These are phyloP conservation scores for Knufia petricola DNA, from an alignment of 2,329 filamentous ascomycete species.

Conservation along the genomic window DNA sequence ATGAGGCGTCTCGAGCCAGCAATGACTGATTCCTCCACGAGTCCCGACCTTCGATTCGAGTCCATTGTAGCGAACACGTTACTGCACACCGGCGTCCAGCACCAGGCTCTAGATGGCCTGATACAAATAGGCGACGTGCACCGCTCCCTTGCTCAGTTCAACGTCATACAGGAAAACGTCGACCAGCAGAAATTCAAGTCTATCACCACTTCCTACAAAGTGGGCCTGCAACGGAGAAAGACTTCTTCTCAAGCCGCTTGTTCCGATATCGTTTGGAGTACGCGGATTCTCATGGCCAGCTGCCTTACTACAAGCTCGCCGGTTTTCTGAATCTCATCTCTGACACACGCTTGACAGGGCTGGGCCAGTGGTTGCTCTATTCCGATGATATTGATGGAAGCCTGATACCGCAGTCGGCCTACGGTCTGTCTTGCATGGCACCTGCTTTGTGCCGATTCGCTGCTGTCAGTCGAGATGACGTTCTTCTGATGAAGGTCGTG, in stretches of 20 bases:
- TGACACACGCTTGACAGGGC: conserved; percentile 35
- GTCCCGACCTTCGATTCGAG: conserved; percentile 10
- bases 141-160: conserved; percentile 17
- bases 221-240: conserved; percentile 5
- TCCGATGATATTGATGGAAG: conserved; percentile 45
- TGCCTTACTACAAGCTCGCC: conserved; percentile 30
- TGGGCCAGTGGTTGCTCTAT: conserved; percentile 46
- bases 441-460: conserved; percentile 48
- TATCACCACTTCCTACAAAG: conserved; percentile 18
- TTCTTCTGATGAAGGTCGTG: conserved; percentile 21
- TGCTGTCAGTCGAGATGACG: conserved; percentile 37
- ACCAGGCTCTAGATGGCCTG: conserved; percentile 33
- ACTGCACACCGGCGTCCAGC: conserved; percentile 25
- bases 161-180: conserved; percentile 28
- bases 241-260: conserved; percentile 12
- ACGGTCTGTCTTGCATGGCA: conserved; percentile 39
- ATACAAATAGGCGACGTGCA: conserved; percentile 19
- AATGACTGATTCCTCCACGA: background rate
- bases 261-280: conserved; percentile 14
- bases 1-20: conserved; percentile 5
- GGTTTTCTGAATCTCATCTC: conserved; percentile 43
- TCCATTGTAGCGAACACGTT: conserved; percentile 14
- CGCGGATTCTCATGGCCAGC: conserved; percentile 20
- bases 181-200: conserved; percentile 32
- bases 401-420: conserved; percentile 38